Percentiles rank a stretch among this genome's conserved stretches.
These are phyloP conservation scores for Ceratobasidium sp. DNA, from an alignment of 1,284 basidiomycete genomes.

Conservation along the genomic window DNA sequence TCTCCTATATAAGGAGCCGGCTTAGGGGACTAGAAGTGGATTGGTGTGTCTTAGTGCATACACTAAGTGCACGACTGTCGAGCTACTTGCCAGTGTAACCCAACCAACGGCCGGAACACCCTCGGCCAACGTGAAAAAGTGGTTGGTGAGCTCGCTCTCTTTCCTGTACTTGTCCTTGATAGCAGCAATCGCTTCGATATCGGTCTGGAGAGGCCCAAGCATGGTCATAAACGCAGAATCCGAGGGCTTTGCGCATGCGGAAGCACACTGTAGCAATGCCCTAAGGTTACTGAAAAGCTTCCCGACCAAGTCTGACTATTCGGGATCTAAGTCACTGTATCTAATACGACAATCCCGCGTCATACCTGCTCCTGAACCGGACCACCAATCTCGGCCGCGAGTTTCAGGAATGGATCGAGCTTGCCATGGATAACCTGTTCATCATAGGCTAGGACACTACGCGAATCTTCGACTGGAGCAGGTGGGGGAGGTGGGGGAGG, in stretches of 20 bases:
- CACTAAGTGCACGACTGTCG: neutral
- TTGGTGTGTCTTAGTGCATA: conserved; percentile 12
- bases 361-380: conserved; percentile 79
- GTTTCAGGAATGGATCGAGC: conserved; percentile 74
- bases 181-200: conserved; percentile 77
- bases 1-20: conserved; percentile 86
- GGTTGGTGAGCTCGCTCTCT: conserved; percentile 83
- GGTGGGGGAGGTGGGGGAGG: conserved; percentile 51
- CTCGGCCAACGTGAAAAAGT: conserved; percentile 83
- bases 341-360: conserved; percentile 40
- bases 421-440: conserved; percentile 74
- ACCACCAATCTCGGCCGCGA: conserved; percentile 78
- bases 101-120: conserved; percentile 89
- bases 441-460: conserved; percentile 76
- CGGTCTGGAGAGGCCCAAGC: conserved; percentile 74
- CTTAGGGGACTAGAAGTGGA: conserved; percentile 67
- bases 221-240: conserved; percentile 66
- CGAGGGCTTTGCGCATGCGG: conserved; percentile 82
- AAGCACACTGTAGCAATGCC: conserved; percentile 70
- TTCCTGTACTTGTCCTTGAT: conserved; percentile 81
- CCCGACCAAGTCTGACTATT: conserved; percentile 72
- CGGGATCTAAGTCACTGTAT: neutral
- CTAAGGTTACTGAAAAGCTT: conserved; percentile 75
- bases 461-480: conserved; percentile 58
- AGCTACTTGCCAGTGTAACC: conserved; percentile 74